Evolutionary conservation across 2,329 filamentous ascomycete species (phyloP).

Genomic region (Coccinonectria pachysandricola): DNA sequence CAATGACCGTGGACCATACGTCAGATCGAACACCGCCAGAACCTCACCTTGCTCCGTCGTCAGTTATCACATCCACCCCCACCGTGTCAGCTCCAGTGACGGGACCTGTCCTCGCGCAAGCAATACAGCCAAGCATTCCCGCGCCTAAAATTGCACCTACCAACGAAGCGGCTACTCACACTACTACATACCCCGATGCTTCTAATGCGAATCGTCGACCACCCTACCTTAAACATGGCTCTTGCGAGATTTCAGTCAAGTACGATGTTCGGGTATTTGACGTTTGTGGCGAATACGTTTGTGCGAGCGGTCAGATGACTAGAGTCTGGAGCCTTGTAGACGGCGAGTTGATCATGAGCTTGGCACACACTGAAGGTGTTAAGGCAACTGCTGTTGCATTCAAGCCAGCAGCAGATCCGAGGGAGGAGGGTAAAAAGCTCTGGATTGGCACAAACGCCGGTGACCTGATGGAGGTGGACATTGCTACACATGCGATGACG

Average conservation of each 20-base stretch:
- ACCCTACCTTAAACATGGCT: constrained; percentile 61
- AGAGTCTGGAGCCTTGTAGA: constrained; percentile 79
- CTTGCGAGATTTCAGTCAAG: constrained; percentile 68
- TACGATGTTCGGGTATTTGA: constrained; percentile 83
- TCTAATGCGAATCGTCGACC: constrained; percentile 76
- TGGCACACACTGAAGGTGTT: constrained; percentile 75
- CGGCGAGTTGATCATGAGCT: constrained; percentile 69
- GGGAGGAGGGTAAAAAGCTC: constrained; percentile 69
- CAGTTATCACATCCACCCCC: constrained; percentile 5
- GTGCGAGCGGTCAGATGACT: constrained; percentile 77
- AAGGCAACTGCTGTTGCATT: constrained; percentile 77
- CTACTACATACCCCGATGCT: constrained; percentile 69
- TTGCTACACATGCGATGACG: constrained; percentile 60
- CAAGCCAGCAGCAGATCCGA: constrained; percentile 67
- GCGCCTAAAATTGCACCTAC: constrained; percentile 19
- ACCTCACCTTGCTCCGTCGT: constrained; percentile 13
- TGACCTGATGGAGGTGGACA: constrained; percentile 82
- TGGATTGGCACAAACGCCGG: constrained; percentile 89
- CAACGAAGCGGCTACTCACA: constrained; percentile 37
- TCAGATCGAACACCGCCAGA: constrained; percentile 16
- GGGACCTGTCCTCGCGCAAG: constrained; percentile 8
- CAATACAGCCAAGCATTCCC: constrained; percentile 11
- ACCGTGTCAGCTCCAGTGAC: constrained; percentile 7
- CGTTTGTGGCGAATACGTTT: constrained; percentile 78
- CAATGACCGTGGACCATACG: constrained; percentile 27